phyloP scores from a whole-genome alignment of 2,329 filamentous ascomycete genomes.

The Cladosporium sp. region DNA sequence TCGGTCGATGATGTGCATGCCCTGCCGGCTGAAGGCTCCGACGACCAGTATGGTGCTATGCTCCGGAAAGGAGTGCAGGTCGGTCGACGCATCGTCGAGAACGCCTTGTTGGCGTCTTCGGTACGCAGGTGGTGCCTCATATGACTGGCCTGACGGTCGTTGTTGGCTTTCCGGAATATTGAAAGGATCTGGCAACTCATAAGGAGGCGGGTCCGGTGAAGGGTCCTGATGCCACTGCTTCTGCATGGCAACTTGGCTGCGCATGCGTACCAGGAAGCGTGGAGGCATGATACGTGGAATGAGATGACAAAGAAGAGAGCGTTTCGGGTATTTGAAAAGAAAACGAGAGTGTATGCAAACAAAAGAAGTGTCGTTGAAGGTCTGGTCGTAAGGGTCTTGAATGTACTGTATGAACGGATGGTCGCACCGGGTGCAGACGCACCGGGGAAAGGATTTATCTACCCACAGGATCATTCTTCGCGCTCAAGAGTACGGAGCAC shows the following conservation, averaged over 20 bases:
- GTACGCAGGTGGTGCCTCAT: neutral
- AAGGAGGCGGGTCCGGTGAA: neutral
- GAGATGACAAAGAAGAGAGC: neutral
- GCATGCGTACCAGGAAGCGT: conserved; percentile 6
- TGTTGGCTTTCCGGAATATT: too few species aligned
- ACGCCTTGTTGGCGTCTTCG: neutral
- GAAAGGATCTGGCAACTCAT: neutral
- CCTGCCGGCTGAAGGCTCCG: conserved; percentile 23
- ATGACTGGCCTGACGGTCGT: too few species aligned
- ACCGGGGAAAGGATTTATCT: conserved; percentile 5
- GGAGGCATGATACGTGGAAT: neutral
- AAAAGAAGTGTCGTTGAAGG: neutral
- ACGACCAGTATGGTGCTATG: conserved; percentile 19
- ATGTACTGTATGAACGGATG: too few species aligned
- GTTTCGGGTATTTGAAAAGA: neutral
- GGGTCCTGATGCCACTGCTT: neutral
- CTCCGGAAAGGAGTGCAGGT: neutral
- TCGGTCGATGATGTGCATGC: conserved; percentile 25
- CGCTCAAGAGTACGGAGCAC: neutral
- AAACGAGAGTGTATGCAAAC: neutral
- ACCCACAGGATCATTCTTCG: neutral
- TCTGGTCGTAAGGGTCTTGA: neutral
- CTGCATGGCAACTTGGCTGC: neutral
- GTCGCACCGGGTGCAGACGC: neutral
- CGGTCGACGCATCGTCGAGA: neutral